Base-by-base conservation (phyloP, 805 yeast species). In the Candida manassasensis region DNA sequence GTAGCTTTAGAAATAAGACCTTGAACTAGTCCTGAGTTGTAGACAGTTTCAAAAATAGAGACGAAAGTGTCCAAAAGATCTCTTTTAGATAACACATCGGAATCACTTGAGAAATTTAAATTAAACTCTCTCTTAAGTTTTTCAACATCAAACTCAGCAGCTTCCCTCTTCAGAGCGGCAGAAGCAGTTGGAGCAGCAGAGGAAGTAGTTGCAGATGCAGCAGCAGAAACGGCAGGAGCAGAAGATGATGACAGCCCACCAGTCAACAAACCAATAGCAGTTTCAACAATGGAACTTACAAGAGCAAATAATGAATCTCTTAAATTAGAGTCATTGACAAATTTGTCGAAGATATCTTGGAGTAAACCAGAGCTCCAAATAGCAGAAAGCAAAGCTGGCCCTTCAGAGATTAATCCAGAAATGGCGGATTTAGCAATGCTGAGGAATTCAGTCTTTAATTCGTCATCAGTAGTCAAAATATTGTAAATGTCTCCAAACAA, bases 291-390 rank as follows among this genome's bases (percentile, higher is more conserved):
- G 25, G 60, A 48, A 47, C 61, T 56, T 41, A 60, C 67, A 29
- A 59, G 59, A 30, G 41, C 44, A 37, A 61, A 47, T 18, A 66
- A 49, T 21, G 67, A 62, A 31, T 45, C 32, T 41, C 54, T 55
- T 51, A 67, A 64, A 26, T 50, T 52, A 19, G 50, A 3, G 49
- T 61, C 63, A 46, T 63, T 55, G 30, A 55, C 36, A 31, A 66
- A 39, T 34, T 46, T 51, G 37, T 42, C 43, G 51, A 63, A 60
- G 32, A 65, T 41, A 19, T 51, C 53, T 35, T 52, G 50, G 35
- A 67, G 38, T 40, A 64, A 58, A 39, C 70, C 70, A 21, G 71
- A 64, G 46, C 63, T 50, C 61, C 57, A 65, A 41, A 67, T 42
- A 34, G 70, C 70, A 35, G 52, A 48, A 40, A 66, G 45, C 49